Conservation (phyloP, 116 monocot species). For the Cymodocea nodosa region DNA sequence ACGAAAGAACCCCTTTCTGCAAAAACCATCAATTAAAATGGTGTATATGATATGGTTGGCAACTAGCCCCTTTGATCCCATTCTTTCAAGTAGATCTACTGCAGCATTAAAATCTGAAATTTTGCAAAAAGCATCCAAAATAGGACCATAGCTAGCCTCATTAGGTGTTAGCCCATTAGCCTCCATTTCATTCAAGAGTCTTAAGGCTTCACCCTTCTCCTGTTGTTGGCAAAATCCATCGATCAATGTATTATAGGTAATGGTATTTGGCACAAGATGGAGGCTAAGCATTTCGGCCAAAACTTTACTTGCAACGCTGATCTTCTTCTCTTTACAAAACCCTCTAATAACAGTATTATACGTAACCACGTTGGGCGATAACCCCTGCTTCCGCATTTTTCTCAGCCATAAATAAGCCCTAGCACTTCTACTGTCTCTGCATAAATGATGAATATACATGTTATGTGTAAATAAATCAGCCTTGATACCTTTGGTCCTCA, state of each 20-base stretch:
- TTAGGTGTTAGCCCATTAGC: constrained; percentile 15
- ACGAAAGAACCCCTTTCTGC: constrained; percentile 19
- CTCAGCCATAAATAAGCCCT: constrained; percentile 50
- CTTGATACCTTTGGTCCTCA: constrained; percentile 34
- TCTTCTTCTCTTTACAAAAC: constrained; percentile 51
- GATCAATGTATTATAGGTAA: constrained; percentile 54
- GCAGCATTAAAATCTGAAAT: constrained; percentile 25
- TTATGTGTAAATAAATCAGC: constrained; percentile 52
- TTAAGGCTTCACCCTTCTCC: constrained; percentile 21
- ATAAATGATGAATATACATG: constrained; percentile 34
- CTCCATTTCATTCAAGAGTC: constrained; percentile 34
- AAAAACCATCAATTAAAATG: constrained; percentile 46
- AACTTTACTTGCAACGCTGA: constrained; percentile 23
- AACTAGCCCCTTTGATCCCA: constrained; percentile 26
- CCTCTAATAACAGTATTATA: constrained; percentile 59
- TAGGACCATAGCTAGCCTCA: constrained; percentile 33
- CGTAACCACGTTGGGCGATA: constrained; percentile 35
- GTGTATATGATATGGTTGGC: constrained; percentile 40
- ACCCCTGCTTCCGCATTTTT: constrained; percentile 35
- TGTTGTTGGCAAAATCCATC: constrained; percentile 37
- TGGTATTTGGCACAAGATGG: constrained; percentile 23
- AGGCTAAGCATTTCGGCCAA: constrained; percentile 38
- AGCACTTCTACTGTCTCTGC: constrained; percentile 31
- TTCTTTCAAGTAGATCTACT: constrained; percentile 21
- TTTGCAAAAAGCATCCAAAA: constrained; percentile 53